Base-by-base conservation (phyloP, 768 basidiomycete genomes). In the Amanita thiersii region DNA sequence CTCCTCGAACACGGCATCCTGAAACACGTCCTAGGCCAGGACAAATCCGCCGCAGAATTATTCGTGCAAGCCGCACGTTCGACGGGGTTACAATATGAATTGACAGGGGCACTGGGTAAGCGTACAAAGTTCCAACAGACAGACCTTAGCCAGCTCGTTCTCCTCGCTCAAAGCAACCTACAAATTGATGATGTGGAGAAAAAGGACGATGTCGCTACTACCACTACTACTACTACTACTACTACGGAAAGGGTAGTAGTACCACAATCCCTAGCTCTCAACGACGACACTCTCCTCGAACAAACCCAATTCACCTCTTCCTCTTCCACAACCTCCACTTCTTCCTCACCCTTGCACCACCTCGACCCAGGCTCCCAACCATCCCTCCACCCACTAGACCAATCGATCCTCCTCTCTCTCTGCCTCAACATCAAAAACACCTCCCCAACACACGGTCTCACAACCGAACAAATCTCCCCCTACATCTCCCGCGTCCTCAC, bases 231-330 rank as follows among this genome's bases (percentile, higher is more conserved):
- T 23, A 37, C 17, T 35, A 33, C 15, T 7, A 17, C 23, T 12
- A 30, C 26, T 12, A 25, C 17, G 11, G 37, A 31, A 6, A 14
- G 1, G 9, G 35, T 18, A 6, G 56, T 57, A 39, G 51, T 90
- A 19, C 92, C 94, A n/a, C 79, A 87, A 58, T 80, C 84, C 3
- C 61, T 98, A 19, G 66, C 71, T 2, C 70, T 98, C 35, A 94
- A 98, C 59, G 96, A 98, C 59, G 96, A 99, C 60, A 98, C 93
- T 0, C 72, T 99, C 12, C 73, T 99, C 29, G 96, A 99, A 62
- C 80, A 86, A 51, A 98, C 94, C 1, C 75, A 86, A 54, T 99
- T 89, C 58, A 91, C 90, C 6, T 81, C 84, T 8, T 82, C 87
- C 1, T 62, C 79, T 11, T 61, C 73, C 4, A 55, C 69, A 4